Percentiles rank a stretch among this genome's conserved stretches.
Conservation (phyloP, 75 land plant species). For the Cunninghamia lanceolata region DNA sequence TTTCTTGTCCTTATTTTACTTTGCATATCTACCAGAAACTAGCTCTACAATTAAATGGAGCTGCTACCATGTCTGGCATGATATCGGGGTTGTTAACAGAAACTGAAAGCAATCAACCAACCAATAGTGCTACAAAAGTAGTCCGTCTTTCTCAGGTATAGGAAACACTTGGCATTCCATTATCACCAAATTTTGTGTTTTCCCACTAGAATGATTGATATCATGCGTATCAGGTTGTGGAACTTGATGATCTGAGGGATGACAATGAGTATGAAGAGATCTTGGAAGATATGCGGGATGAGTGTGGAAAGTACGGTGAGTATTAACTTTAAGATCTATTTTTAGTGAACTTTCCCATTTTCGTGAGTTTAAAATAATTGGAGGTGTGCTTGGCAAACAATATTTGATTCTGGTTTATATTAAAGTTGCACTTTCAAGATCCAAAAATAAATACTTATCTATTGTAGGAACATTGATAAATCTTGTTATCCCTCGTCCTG, state of each 20-base stretch:
- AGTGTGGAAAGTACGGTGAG: slow-evolving; percentile 42
- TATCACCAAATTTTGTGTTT: background rate
- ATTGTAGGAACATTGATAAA: slow-evolving; percentile 2
- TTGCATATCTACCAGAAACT: background rate
- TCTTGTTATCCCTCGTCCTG: slow-evolving; percentile 2
- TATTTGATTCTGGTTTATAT: background rate
- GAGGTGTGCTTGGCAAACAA: background rate
- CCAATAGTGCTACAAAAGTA: slow-evolving; percentile 19
- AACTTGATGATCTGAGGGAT: slow-evolving; percentile 30
- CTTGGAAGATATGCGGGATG: slow-evolving; percentile 38
- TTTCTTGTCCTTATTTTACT: background rate
- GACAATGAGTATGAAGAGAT: slow-evolving; percentile 36
- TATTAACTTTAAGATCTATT: background rate
- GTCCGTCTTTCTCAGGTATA: slow-evolving; percentile 29
- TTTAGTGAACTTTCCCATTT: background rate
- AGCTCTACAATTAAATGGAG: background rate
- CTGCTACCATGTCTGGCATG: background rate
- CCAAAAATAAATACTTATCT: background rate
- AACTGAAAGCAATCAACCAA: background rate
- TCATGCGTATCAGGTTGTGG: slow-evolving; percentile 24
- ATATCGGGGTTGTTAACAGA: slow-evolving; percentile 13
- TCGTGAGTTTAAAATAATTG: background rate
- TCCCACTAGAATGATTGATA: background rate
- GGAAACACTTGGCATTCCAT: slow-evolving; percentile 1
- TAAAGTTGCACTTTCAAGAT: background rate